Evolutionary conservation across 2,329 filamentous ascomycete genomes (phyloP).

Genomic region (Botryotinia globosa): DNA sequence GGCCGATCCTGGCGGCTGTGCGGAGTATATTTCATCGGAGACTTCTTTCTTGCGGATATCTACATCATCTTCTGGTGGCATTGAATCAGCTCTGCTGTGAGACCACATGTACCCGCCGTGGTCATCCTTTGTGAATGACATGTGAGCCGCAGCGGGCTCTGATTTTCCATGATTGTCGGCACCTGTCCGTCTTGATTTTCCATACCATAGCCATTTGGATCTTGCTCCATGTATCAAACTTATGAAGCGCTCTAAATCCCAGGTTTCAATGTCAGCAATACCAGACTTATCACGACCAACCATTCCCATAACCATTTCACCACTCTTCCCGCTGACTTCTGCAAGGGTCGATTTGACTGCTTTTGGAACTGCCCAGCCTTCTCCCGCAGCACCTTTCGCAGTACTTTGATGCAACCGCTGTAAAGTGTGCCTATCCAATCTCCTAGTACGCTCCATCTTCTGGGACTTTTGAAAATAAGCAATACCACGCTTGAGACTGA

Average conservation of each 20-base stretch:
- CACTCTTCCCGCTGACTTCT: conserved; percentile 88
- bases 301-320: conserved; percentile 94
- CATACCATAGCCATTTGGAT: conserved; percentile 92
- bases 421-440: conserved; percentile 80
- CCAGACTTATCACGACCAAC: conserved; percentile 81
- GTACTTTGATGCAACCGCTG: conserved; percentile 78
- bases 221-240: conserved; percentile 76
- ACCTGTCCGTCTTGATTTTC: conserved; percentile 71
- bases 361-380: conserved; percentile 88
- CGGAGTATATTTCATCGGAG: conserved; percentile 44
- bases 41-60: conserved; percentile 44
- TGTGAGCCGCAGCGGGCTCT: conserved; percentile 46
- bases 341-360: conserved; percentile 94
- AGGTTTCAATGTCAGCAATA: conserved; percentile 88
- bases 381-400: conserved; percentile 82
- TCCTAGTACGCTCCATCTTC: conserved; percentile 72
- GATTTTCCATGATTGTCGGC: conserved; percentile 46
- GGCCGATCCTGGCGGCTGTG: conserved; percentile 46
- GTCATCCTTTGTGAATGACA: conserved; percentile 58
- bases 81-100: conserved; percentile 50
- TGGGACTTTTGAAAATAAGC: conserved; percentile 86
- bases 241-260: conserved; percentile 82
- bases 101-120: conserved; percentile 46
- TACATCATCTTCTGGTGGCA: conserved; percentile 52
- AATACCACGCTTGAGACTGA: conserved; percentile 78